phyloP scores from a whole-genome alignment of 2,329 filamentous ascomycete species.

The Dothidotthia symphoricarpi region DNA sequence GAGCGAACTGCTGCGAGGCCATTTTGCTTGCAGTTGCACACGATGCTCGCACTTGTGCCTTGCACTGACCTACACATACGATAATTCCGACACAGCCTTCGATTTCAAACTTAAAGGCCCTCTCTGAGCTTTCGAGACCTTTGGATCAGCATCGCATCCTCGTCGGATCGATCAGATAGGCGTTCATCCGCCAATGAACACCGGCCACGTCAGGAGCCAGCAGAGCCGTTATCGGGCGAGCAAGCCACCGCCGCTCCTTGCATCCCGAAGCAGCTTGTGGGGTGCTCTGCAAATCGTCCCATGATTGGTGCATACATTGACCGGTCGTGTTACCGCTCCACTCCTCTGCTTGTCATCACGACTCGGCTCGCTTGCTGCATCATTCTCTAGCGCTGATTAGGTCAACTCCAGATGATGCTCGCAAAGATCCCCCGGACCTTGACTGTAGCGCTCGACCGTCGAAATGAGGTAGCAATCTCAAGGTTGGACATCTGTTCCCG shows the following conservation, averaged over 20 bases:
- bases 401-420: conserved; percentile 26
- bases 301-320: conserved; percentile 31
- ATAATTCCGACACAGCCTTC: conserved; percentile 12
- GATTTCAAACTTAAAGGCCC: conserved; percentile 10
- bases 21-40: conserved; percentile 24
- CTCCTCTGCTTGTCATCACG: conserved; percentile 28
- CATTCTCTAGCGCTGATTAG: conserved; percentile 35
- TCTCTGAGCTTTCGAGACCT: conserved; percentile 4
- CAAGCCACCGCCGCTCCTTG: conserved; percentile 40
- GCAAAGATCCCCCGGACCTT: conserved; percentile 4
- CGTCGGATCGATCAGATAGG: conserved; percentile 31
- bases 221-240: conserved; percentile 40
- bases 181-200: conserved; percentile 34
- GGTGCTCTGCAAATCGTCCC: conserved; percentile 6
- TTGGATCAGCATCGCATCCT: conserved; percentile 17
- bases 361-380: conserved; percentile 29
- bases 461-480: conserved; percentile 22
- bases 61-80: conserved; percentile 4
- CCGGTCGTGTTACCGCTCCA: conserved; percentile 26
- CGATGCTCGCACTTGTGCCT: conserved; percentile 7
- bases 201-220: conserved; percentile 38
- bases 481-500: too few species aligned
- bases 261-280: conserved; percentile 33
- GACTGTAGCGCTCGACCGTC: conserved; percentile 20
- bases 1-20: conserved; percentile 18